Evolutionary conservation across 768 basidiomycete species (phyloP).

Genomic region (Phylloporus sp.): DNA sequence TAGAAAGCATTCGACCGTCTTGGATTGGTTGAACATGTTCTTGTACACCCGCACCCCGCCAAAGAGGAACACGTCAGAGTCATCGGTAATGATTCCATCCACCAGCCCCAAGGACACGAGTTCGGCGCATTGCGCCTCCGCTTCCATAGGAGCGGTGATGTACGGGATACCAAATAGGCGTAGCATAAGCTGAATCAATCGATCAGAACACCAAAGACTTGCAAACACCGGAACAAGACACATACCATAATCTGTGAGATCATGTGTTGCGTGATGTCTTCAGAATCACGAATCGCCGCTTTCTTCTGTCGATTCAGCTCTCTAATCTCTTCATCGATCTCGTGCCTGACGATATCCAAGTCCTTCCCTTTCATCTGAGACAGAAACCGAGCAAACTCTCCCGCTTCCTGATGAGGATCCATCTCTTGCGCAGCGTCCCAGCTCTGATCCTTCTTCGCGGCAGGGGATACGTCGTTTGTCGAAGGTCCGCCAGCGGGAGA

Average conservation of each 20-base stretch:
- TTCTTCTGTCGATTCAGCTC: constrained; percentile 78
- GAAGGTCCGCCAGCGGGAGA: constrained; percentile 24
- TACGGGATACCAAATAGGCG: constrained; percentile 96
- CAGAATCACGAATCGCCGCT: constrained; percentile 87
- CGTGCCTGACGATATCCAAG: constrained; percentile 71
- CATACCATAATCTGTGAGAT: constrained; percentile 74
- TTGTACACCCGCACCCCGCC: constrained; percentile 94
- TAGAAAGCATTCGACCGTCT: constrained; percentile 96
- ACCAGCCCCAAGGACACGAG: constrained; percentile 81
- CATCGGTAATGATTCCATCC: constrained; percentile 97
- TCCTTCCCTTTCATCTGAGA: constrained; percentile 88
- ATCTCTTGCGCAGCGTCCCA: constrained; percentile 89
- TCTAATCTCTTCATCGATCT: constrained; percentile 90
- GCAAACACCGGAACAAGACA: background rate
- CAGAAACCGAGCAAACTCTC: constrained; percentile 88
- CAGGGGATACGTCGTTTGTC: constrained; percentile 7
- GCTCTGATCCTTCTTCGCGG: constrained; percentile 34
- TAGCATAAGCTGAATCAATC: constrained; percentile 63
- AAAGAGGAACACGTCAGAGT: constrained; percentile 98
- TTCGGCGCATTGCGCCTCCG: constrained; percentile 96
- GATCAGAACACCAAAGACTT: constrained; percentile 5
- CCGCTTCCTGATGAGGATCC: constrained; percentile 71
- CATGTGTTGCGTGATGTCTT: constrained; percentile 95
- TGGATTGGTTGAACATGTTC: constrained; percentile 99
- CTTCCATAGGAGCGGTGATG: constrained; percentile 98